A percentile compares a stretch with the other conserved stretches of the same genome.
Evolutionary conservation across 495 filamentous ascomycete species (phyloP).

Genomic region (Aspergillus indologenus): DNA sequence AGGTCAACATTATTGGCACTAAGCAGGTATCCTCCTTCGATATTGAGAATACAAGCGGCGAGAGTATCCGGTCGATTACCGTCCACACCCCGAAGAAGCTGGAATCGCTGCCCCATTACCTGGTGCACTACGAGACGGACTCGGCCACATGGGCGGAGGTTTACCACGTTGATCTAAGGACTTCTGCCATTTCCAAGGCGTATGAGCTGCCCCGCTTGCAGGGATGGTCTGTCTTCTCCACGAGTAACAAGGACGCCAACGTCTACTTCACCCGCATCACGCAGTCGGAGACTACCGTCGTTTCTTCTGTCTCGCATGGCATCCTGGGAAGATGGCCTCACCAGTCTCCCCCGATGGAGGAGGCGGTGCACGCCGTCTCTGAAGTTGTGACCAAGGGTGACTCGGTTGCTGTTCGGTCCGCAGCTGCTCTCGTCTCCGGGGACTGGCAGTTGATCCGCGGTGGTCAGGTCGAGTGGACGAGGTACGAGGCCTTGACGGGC

Average conservation of each 20-base stretch:
- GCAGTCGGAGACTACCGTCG: constrained; percentile 63
- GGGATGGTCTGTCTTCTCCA: constrained; percentile 72
- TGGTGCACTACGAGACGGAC: constrained; percentile 75
- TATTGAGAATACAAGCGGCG: constrained; percentile 50
- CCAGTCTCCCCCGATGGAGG: constrained; percentile 36
- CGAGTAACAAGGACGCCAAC: constrained; percentile 71
- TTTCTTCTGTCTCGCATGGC: constrained; percentile 74
- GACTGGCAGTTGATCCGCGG: constrained; percentile 84
- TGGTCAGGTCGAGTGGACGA: constrained; percentile 74
- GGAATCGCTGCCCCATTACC: constrained; percentile 71
- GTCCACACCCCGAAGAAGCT: constrained; percentile 70
- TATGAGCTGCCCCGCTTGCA: constrained; percentile 69
- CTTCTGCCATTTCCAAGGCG: constrained; percentile 61
- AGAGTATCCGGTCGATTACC: constrained; percentile 62
- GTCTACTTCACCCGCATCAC: constrained; percentile 85
- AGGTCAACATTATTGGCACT: constrained; percentile 76
- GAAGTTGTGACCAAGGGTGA: constrained; percentile 72
- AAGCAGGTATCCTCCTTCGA: constrained; percentile 55
- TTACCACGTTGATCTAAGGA: constrained; percentile 73
- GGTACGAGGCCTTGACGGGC: constrained; percentile 75
- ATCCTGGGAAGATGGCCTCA: constrained; percentile 70
- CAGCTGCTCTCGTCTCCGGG: constrained; percentile 64
- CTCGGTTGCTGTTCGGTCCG: constrained; percentile 73
- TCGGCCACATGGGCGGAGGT: constrained; percentile 78
- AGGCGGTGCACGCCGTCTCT: constrained; percentile 64